Base-by-base conservation (phyloP, 2,329 filamentous ascomycete species). In the Verticillium zaregamsianum region DNA sequence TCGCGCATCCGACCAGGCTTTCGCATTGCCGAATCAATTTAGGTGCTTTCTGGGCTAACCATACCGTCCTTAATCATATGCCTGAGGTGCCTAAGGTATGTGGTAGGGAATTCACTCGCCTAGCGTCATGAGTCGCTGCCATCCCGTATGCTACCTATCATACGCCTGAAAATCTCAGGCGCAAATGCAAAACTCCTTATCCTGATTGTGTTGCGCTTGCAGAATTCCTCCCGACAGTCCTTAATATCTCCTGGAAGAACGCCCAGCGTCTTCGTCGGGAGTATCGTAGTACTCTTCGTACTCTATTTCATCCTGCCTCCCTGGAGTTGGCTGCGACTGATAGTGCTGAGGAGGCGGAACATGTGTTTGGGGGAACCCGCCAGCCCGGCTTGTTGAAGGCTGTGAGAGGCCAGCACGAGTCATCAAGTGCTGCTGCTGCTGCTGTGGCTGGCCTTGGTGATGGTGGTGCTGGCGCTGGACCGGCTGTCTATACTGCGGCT, bases 241-340 rank as follows among this genome's bases (percentile, higher is more conserved):
- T 52, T 25, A 23, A 14, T 52, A 52, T 52, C 45, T 52, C 20
- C 45, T 52, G 8, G n/a, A 12, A 23, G 45, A 55, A 20, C 32
- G 40, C 14, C 31, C 58, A 20, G 32, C 45, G 17, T 59, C 58
- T 11, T 52, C 45, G 45, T 52, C 45, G 5, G 58, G 33, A 23
- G 49, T 45, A 35, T 54, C 49, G 55, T 59, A 45, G 17, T 59
- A 45, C 28, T 59, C 58, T 17, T 59, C 57, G 7, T 59, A 59
- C 49, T 59, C 40, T 28, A 45, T 37, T 23, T 58, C 59, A 28
- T 64, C 64, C 63, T 61, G 63, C 31, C 61, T 62, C 2, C 61
- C 63, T 45, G 64, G 35, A 7, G 25, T 5, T 45, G 11, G 39
- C 37, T 58, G 57, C 17, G 37, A 28, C 20, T 58, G 35, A 25